A percentile compares a stretch with the other conserved stretches of the same genome.
These are phyloP conservation scores for Lenwebbia sp. DNA, from an alignment of 345 rosid species.

Conservation along the genomic window DNA sequence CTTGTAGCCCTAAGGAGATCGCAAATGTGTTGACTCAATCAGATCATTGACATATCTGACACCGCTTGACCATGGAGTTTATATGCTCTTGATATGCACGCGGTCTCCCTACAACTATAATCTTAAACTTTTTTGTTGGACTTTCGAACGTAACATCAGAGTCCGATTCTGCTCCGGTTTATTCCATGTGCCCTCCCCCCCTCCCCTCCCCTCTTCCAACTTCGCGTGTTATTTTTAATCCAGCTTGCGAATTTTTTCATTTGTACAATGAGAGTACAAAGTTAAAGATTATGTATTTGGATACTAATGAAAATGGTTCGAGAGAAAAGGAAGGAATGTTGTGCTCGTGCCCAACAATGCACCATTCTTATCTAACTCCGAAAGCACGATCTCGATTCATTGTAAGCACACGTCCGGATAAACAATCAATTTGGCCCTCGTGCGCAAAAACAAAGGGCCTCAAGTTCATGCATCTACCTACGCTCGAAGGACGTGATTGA, in stretches of 20 bases:
- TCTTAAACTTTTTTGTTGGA: neutral
- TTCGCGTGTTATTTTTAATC: neutral
- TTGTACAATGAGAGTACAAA: too few species aligned
- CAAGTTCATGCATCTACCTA: neutral
- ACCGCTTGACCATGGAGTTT: too few species aligned
- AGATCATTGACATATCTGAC: neutral
- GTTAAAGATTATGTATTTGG: neutral
- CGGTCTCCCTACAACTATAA: rapidly evolving
- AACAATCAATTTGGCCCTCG: neutral
- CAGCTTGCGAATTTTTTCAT: too few species aligned
- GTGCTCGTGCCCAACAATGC: neutral
- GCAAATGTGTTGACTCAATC: neutral
- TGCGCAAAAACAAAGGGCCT: neutral
- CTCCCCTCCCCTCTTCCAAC: neutral
- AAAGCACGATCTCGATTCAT: neutral
- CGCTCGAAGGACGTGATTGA: neutral
- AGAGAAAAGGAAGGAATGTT: neutral
- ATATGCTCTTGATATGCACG: too few species aligned
- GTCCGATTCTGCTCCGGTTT: neutral
- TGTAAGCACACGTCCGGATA: neutral
- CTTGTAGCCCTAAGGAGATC: neutral
- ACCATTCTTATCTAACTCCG: neutral
- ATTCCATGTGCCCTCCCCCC: neutral
- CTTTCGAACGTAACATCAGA: rapidly evolving
- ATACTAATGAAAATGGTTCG: neutral